A percentile compares a stretch with the other conserved stretches of the same genome.
Evolutionary conservation across 306 rosid genomes (phyloP).

Genomic region (Quercus variabilis): DNA sequence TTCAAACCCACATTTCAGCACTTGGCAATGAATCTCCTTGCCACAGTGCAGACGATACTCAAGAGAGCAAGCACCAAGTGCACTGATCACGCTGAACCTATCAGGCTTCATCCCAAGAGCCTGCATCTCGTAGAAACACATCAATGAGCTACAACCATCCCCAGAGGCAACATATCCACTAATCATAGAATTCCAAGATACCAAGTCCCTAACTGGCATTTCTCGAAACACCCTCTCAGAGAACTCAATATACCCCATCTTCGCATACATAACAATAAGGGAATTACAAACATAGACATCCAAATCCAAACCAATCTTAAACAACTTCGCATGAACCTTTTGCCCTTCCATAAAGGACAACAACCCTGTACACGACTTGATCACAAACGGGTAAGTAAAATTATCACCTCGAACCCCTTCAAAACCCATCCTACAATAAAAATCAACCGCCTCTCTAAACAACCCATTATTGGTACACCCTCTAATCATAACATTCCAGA

Average conservation of each 20-base stretch:
- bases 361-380: conserved; percentile 48
- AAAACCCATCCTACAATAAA: conserved; percentile 42
- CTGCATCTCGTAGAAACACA: conserved; percentile 41
- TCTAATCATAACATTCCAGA: conserved; percentile 51
- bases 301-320: conserved; percentile 44
- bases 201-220: conserved; percentile 44
- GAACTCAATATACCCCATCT: conserved; percentile 33
- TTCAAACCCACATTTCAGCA: conserved; percentile 37
- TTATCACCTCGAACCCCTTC: conserved; percentile 41
- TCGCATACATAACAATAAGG: conserved; percentile 43
- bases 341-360: conserved; percentile 23
- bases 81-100: conserved; percentile 35
- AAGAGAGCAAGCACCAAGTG: conserved; percentile 45
- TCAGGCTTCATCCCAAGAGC: conserved; percentile 38
- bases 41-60: conserved; percentile 25
- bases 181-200: conserved; percentile 60
- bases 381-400: conserved; percentile 45
- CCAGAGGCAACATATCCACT: conserved; percentile 36
- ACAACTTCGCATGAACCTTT: conserved; percentile 41
- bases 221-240: conserved; percentile 48
- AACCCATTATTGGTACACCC: conserved; percentile 40
- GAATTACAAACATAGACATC: conserved; percentile 47
- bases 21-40: conserved; percentile 46
- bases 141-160: conserved; percentile 30
- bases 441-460: conserved; percentile 28